Evolutionary conservation across 257 asterid species (phyloP), one percentile per base, ranked within the genome.

Genomic region (Ehretia macrophylla): DNA sequence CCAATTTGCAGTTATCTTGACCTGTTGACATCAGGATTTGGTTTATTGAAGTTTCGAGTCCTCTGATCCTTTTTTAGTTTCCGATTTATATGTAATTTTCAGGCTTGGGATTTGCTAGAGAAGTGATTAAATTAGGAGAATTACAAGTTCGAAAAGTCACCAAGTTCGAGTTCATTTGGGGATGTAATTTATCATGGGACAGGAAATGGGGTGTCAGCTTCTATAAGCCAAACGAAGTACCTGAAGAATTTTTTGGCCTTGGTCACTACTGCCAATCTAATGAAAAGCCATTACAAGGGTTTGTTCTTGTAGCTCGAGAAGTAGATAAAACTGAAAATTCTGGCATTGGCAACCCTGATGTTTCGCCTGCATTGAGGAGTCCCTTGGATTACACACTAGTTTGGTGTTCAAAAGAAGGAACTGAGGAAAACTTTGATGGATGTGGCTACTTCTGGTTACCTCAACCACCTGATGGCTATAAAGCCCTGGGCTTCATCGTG

Each of bases 181-280:
- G 87, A 19, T 79, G 81, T 76, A 76, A 81, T 71, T 38, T 63
- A 27, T 81, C 94, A 27, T 20, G 27, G 37, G 78, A 85, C 59
- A 70, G 73, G 58, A 86, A 75, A 70, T 74, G 53, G 5, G 87
- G 87, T 56, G 78, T 80, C 46, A 79, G 91, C 73, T 88, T 92
- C 60, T 86, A 92, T 65, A 86, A 81, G 71, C 97, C 99, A 32
- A 65, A 56, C 12, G 68, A 63, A 18, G 68, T 88, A 65, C 96
- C 97, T 0, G 79, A 81, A 46, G 94, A 94, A 51, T 88, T 81
- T 75, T 84, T 58, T 64, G 62, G 79, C 60, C 85, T 92, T 37
- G 97, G 99, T 55, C 76, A 86, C 81, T 83, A 79, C 54, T 89
- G 94, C 67, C 94, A 88, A 67, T 81, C 89, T 63, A 83, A 79